Conservation (phyloP, 257 asterid species). For the Datura wrightii region DNA sequence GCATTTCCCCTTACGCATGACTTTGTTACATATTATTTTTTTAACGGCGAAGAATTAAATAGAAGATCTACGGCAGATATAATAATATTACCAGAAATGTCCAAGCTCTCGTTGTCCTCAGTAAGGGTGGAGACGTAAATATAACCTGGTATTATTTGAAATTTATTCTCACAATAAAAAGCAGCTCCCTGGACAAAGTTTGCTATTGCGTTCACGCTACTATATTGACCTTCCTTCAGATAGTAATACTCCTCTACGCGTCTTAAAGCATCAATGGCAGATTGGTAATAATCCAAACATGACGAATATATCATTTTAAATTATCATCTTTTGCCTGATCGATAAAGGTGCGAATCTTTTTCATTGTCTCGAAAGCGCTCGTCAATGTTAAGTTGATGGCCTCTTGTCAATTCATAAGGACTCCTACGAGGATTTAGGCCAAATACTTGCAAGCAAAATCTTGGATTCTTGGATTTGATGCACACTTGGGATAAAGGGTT, state of each 20-base stretch:
- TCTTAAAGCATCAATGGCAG: neutral
- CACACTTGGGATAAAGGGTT: too few relatives aligned
- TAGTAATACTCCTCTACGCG: neutral
- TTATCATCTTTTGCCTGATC: neutral
- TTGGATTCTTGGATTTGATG: too few relatives aligned
- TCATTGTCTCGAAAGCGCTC: neutral
- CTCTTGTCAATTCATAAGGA: neutral
- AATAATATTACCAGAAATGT: neutral
- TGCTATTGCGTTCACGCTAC: neutral
- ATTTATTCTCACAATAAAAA: neutral
- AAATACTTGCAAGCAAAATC: too few relatives aligned
- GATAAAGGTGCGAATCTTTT: too few relatives aligned
- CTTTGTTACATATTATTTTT: too few relatives aligned
- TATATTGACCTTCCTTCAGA: neutral
- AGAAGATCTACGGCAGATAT: too few relatives aligned
- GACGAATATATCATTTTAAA: neutral
- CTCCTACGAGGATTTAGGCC: conserved; percentile 6
- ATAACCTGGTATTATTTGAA: neutral
- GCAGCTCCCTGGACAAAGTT: neutral
- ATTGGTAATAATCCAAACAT: conserved; percentile 4
- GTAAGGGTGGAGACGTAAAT: neutral
- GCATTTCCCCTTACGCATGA: too few relatives aligned
- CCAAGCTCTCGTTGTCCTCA: neutral
- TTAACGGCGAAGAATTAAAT: too few relatives aligned
- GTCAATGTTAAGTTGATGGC: neutral